phyloP scores from a whole-genome alignment of 1,284 basidiomycete genomes.

The Stygiomarasmius scandens region DNA sequence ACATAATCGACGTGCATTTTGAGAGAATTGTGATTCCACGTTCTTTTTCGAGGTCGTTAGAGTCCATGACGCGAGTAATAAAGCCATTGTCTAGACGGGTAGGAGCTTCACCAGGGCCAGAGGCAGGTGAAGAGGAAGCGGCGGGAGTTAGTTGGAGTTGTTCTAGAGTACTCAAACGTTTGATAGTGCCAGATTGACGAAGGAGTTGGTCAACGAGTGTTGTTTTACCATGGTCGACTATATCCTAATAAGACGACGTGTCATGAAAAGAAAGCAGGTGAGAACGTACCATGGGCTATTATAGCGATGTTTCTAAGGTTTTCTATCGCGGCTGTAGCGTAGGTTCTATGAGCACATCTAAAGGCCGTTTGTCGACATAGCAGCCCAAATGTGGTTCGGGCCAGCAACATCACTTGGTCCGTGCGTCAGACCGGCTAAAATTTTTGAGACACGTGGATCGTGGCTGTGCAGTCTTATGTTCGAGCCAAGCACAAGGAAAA shows the following conservation, averaged over 20 bases:
- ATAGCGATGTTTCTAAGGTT: conserved; percentile 32
- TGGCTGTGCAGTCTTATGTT: not conserved
- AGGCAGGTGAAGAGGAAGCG: conserved; percentile 30
- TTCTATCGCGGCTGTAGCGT: conserved; percentile 16
- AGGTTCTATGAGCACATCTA: not conserved
- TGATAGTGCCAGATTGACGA: conserved; percentile 48
- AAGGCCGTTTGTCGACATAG: not conserved
- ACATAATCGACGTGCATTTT: conserved; percentile 48
- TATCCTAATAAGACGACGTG: not conserved
- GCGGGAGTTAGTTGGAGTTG: conserved; percentile 34
- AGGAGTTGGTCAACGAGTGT: conserved; percentile 52
- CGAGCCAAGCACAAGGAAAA: not conserved
- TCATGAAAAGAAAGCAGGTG: not conserved
- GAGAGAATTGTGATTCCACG: conserved; percentile 55
- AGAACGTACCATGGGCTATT: conserved; percentile 29
- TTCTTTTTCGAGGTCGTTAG: conserved; percentile 49
- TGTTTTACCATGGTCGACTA: conserved; percentile 55
- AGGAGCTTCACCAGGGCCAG: conserved; percentile 33
- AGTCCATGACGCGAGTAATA: conserved; percentile 50
- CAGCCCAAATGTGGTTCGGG: not conserved
- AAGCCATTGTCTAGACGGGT: conserved; percentile 40
- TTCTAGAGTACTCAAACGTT: conserved; percentile 37
- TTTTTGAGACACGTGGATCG: not conserved
- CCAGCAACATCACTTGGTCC: not conserved
- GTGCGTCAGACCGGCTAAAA: not conserved